Conservation (phyloP, 306 rosid species). For the Inga laurina region DNA sequence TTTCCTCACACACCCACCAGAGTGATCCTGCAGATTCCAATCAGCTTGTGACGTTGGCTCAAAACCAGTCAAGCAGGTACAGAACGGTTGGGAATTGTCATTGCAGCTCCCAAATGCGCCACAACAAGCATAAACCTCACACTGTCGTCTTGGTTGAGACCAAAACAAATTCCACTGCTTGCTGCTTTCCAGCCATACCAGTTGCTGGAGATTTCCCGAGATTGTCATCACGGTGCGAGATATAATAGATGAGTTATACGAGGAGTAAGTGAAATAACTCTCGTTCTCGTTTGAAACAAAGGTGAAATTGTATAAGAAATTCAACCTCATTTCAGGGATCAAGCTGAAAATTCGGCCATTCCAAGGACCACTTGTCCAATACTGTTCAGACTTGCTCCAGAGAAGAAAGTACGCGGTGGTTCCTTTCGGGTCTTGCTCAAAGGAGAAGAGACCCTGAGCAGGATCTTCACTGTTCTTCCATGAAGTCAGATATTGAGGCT, state of each 20-base stretch:
- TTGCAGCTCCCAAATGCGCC: constrained; percentile 51
- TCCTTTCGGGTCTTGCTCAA: constrained; percentile 45
- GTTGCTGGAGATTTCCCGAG: constrained; percentile 45
- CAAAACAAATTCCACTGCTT: constrained; percentile 44
- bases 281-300: constrained; percentile 28
- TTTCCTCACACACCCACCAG: constrained; percentile 51
- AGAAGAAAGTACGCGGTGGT: constrained; percentile 27
- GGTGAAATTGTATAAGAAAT: constrained; percentile 34
- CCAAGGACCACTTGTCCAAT: constrained; percentile 60
- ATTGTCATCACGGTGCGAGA: constrained; percentile 38
- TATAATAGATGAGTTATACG: not conserved
- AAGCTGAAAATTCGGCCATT: constrained; percentile 42
- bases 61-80: constrained; percentile 50
- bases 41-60: constrained; percentile 36
- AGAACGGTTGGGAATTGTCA: constrained; percentile 23
- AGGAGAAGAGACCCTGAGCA: constrained; percentile 42
- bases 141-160: constrained; percentile 39
- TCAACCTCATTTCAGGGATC: constrained; percentile 48
- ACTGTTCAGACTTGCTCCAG: constrained; percentile 47
- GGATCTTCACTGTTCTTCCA: constrained; percentile 50
- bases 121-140: constrained; percentile 56
- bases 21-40: constrained; percentile 42
- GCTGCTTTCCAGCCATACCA: not conserved
- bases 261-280: constrained; percentile 47
- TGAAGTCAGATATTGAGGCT: constrained; percentile 47